Base-by-base conservation (phyloP, 2,329 filamentous ascomycete genomes). In the Aspergillus sp. region DNA sequence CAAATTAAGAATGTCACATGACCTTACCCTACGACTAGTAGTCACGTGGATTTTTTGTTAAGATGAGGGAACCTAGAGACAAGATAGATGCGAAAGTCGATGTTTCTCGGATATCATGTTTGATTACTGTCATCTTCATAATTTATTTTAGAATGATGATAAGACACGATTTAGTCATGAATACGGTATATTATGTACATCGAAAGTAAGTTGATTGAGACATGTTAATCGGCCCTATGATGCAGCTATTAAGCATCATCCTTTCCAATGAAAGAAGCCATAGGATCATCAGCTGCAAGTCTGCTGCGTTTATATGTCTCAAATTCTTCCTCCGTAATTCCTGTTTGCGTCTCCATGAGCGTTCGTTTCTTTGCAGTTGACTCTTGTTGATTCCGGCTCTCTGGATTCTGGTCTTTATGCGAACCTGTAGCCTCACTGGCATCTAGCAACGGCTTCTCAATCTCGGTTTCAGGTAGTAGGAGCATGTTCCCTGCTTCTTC, bases 281-380 rank as follows among this genome's bases (percentile, higher is more conserved):
- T 96, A 0, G 93, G 93, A 76, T 96, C 93, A 62, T 91, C 84
- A 1, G 87, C 86, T 26, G 85, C 86, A 51, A 85, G 84, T 62
- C 88, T 82, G 71, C 91, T 93, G 64, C 85, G 84, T 66, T 91
- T 85, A 72, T 96, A 96, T 58, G 89, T 86, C 57, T 97, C 93
- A 78, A 96, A 83, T 64, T 96, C 91, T 55, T 89, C 89, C 69
- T 96, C 91, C 0, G 88, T 87, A 12, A 95, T 83, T 1, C 89
- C 90, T 20, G 85, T 85, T 66, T 89, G 85, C 82, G 96, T 87
- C 70, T 96, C 90, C 55, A 90, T 86, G 30, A 91, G 77, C 1
- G 88, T 90, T 44, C 92, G 83, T 74, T 96, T 93, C 71, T 87
- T 89, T 5, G 64, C 15, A 24, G 72, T 69, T 3, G 73, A 64